Percentiles rank a stretch among this genome's conserved stretches.
phyloP scores from a whole-genome alignment of 2,329 filamentous ascomycete species.

The Neoarthrinium moseri region DNA sequence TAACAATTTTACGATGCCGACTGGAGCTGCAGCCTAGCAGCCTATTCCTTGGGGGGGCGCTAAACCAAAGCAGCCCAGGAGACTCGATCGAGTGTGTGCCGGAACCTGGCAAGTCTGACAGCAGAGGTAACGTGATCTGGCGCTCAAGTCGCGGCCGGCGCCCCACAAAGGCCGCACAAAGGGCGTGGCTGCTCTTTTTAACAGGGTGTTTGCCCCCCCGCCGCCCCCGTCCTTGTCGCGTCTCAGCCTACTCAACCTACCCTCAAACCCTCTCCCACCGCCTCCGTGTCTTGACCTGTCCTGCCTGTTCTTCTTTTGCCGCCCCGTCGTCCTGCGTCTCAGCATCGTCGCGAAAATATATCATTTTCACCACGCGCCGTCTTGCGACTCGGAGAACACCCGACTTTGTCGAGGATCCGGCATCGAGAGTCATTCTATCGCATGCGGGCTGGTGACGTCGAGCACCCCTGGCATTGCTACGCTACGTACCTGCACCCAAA shows the following conservation, averaged over 20 bases:
- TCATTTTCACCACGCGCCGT: background rate
- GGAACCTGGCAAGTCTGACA: background rate
- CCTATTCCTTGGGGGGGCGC: background rate
- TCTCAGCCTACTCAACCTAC: background rate
- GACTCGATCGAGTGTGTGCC: background rate
- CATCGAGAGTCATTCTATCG: background rate
- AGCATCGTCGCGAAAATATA: constrained; percentile 4
- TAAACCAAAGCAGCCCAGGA: background rate
- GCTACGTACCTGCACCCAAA: background rate
- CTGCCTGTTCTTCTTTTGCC: no score
- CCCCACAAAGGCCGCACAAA: constrained; percentile 6
- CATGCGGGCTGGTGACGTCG: no score
- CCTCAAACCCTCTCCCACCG: background rate
- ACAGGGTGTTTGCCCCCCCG: background rate
- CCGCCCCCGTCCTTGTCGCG: constrained; percentile 9
- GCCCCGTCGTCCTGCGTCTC: constrained; percentile 9
- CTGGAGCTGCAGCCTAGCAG: background rate
- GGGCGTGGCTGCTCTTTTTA: constrained; percentile 1
- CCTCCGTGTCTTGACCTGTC: constrained; percentile 8
- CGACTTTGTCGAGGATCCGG: background rate
- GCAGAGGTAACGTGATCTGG: constrained; percentile 13
- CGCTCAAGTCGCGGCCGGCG: constrained; percentile 9
- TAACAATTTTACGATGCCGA: background rate
- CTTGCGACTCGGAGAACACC: background rate
- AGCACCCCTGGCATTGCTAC: background rate